Evolutionary conservation across 306 rosid genomes (phyloP).

Genomic region (Vicia sativa): DNA sequence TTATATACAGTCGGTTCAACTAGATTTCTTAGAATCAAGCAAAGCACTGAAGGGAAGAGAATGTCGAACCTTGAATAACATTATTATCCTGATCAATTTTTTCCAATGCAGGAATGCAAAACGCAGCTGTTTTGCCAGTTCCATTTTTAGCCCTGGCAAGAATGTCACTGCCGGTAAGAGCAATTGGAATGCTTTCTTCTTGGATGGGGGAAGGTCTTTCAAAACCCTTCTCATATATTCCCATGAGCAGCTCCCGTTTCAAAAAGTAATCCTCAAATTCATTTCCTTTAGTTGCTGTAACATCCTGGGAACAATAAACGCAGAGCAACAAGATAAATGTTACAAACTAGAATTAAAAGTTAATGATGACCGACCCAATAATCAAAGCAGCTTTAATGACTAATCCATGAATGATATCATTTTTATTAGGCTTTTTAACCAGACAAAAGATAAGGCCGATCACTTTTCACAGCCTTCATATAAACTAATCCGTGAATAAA

Average conservation of each 20-base stretch:
- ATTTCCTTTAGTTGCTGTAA: constrained; percentile 99
- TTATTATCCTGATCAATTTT: constrained; percentile 94
- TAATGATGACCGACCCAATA: constrained; percentile 14
- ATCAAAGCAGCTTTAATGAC: constrained; percentile 9
- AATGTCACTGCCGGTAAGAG: constrained; percentile 97
- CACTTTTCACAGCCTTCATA: neutral
- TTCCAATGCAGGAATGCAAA: constrained; percentile 97
- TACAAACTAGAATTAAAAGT: constrained; percentile 12
- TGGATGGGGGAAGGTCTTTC: constrained; percentile 99
- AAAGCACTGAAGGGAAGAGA: neutral
- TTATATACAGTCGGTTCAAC: constrained; percentile 20
- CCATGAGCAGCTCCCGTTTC: constrained; percentile 99
- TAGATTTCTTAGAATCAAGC: constrained; percentile 3
- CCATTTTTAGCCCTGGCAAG: constrained; percentile 99
- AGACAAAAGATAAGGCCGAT: constrained; percentile 15
- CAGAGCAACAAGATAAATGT: constrained; percentile 33
- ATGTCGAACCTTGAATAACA: constrained; percentile 76
- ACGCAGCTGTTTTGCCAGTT: constrained; percentile 98
- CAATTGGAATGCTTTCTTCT: constrained; percentile 99
- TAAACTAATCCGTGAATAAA: constrained; percentile 6
- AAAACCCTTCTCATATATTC: constrained; percentile 98
- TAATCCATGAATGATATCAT: constrained; percentile 18
- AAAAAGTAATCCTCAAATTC: constrained; percentile 98
- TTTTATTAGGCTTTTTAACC: constrained; percentile 51
- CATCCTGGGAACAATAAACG: constrained; percentile 69